These are phyloP conservation scores for Hortiboletus flavorubellus DNA, from an alignment of 768 basidiomycete genomes.

Conservation along the genomic window DNA sequence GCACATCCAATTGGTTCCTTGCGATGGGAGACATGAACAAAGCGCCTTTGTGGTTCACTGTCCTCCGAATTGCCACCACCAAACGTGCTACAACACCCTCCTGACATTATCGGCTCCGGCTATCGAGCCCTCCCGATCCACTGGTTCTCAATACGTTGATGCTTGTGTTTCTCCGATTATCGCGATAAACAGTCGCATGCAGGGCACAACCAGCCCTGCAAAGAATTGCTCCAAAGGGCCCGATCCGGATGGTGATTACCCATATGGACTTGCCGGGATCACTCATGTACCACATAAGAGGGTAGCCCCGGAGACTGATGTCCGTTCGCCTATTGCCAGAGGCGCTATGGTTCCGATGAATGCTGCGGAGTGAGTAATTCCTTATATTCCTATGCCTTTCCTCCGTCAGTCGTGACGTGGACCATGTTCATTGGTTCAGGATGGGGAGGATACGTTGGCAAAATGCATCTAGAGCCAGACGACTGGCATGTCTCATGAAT, in stretches of 20 bases:
- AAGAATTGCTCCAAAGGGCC: background rate
- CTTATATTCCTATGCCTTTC: background rate
- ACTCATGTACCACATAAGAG: conserved; percentile 13
- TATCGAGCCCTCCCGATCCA: background rate
- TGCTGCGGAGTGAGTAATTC: conserved; percentile 20
- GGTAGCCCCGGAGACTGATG: conserved; percentile 18
- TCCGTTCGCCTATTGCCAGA: conserved; percentile 28
- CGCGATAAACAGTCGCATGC: background rate
- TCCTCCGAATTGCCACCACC: conserved; percentile 18
- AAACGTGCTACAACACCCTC: conserved; percentile 5
- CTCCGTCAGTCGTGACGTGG: conserved; percentile 6
- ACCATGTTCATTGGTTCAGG: conserved; percentile 13
- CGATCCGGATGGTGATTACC: background rate
- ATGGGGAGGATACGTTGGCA: conserved; percentile 10
- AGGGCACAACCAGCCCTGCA: background rate
- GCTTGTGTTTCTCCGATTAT: conserved; percentile 28
- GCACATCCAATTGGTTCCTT: conserved; percentile 22
- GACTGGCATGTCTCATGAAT: conserved; percentile 3
- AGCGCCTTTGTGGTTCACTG: conserved; percentile 18
- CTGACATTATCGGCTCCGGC: background rate
- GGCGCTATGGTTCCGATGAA: conserved; percentile 23
- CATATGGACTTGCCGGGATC: conserved; percentile 7
- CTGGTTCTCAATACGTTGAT: conserved; percentile 23
- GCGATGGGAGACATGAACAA: conserved; percentile 6
- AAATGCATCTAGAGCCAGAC: conserved; percentile 6